Conservation (phyloP, 495 filamentous ascomycete genomes). For the Talaromyces stipitatus region DNA sequence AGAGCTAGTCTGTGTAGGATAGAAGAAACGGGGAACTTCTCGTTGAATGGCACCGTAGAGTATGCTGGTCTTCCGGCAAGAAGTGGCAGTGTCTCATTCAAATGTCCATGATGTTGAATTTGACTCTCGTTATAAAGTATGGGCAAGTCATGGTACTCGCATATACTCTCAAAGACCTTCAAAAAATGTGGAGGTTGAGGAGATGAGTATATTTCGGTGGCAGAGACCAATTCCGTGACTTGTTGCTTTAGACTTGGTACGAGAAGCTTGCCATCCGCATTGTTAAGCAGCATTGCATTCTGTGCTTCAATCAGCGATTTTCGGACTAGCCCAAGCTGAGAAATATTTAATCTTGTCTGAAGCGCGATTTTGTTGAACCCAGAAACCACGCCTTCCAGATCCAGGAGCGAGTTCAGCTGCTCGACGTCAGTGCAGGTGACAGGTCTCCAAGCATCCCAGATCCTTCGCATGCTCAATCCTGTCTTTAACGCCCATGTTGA, state of each 20-base stretch:
- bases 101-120: constrained; percentile 12
- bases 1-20: constrained; percentile 29
- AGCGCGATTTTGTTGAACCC: constrained; percentile 59
- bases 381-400: constrained; percentile 61
- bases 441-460: constrained; percentile 72
- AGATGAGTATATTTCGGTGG: constrained; percentile 27
- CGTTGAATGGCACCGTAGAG: constrained; percentile 23
- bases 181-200: constrained; percentile 43
- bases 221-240: constrained; percentile 46
- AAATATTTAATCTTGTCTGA: constrained; percentile 33
- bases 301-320: constrained; percentile 38
- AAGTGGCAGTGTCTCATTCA: constrained; percentile 25
- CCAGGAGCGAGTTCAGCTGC: constrained; percentile 42
- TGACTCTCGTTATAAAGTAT: constrained; percentile 12
- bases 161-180: constrained; percentile 56
- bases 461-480: constrained; percentile 73
- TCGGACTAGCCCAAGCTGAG: constrained; percentile 30
- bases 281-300: constrained; percentile 29
- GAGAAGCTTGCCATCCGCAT: constrained; percentile 28
- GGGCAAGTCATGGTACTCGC: constrained; percentile 51
- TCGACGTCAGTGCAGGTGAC: constrained; percentile 45
- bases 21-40: constrained; percentile 25
- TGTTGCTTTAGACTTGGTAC: constrained; percentile 46
- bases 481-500: constrained; percentile 54
- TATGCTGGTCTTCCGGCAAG: constrained; percentile 33